Base-by-base conservation (phyloP, 345 rosid species). In the Orychophragmus violaceus region DNA sequence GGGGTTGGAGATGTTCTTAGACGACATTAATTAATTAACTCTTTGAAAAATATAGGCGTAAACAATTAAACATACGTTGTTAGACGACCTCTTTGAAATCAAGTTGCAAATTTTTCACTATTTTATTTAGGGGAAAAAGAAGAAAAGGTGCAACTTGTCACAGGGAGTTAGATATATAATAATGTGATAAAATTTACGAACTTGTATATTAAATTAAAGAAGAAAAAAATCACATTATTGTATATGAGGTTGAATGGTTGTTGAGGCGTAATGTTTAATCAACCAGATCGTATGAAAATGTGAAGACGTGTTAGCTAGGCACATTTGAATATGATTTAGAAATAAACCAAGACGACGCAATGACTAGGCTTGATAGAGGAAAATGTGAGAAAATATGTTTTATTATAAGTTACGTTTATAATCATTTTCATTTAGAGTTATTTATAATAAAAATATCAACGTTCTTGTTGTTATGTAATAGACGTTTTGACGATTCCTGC, bases 201-300 rank as follows among this genome's bases (percentile, higher is more conserved):
- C 14, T 22, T 63, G 14, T 14, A 14, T 9, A 48, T 32, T 17
- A 22, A 49, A 30, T 0, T 17, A 22, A 28, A 44, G 8, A 36
- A 44, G 8, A 12, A 27, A 39, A 3, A 17, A 5, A n/a, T n/a
- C 30, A 45, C 13, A 29, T 46, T 19, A 33, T 48, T 22, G 3
- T 11, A n/a, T 48, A 6, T 23, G 59, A 36, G 50, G 12, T n/a
- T 48, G 23, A 48, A 52, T 3, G 19, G 19, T 35, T 21, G 32
- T n/a, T 62, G 55, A 23, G 33, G 48, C 63, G 65, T 62, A 30
- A 62, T 45, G 68, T 9, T 51, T 33, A 14, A 35, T 23, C 25
- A 37, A 37, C n/a, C 37, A 37, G 51, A 51, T 25, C 27, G 21
- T 27, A 17, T 24, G 28, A 53, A 25, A 39, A 24, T 27, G 58